Evolutionary conservation across 2,329 filamentous ascomycete species (phyloP).

Genomic region (Beauveria pseudobassiana): DNA sequence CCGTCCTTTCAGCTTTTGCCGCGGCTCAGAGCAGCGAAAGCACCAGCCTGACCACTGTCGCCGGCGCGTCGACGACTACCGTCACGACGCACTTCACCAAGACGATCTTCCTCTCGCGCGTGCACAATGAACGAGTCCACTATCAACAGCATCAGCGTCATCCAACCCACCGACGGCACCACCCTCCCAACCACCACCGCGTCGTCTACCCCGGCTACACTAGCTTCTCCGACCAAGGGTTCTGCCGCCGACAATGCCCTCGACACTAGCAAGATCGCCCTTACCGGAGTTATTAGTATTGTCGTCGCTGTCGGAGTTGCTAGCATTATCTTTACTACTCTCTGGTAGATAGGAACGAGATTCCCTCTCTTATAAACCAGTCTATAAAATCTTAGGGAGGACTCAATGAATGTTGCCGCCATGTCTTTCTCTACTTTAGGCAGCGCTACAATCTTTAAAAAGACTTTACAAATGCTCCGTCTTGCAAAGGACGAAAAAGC

Average conservation of each 20-base stretch:
- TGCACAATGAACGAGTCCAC: constrained; percentile 32
- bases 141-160: constrained; percentile 26
- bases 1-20: constrained; percentile 47
- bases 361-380: neutral
- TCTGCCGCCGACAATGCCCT: constrained; percentile 34
- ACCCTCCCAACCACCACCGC: constrained; percentile 4
- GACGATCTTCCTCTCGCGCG: constrained; percentile 43
- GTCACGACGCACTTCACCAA: constrained; percentile 35
- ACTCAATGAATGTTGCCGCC: neutral
- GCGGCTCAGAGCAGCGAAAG: constrained; percentile 27
- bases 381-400: neutral
- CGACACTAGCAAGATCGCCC: constrained; percentile 35
- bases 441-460: neutral
- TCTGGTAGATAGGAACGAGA: constrained; percentile 3
- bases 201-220: constrained; percentile 20
- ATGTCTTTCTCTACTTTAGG: neutral
- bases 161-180: constrained; percentile 20
- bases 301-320: constrained; percentile 29
- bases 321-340: constrained; percentile 41
- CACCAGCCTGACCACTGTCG: constrained; percentile 22
- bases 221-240: constrained; percentile 18
- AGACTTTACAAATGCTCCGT: neutral
- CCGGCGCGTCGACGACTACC: constrained; percentile 13
- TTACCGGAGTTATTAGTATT: constrained; percentile 22
- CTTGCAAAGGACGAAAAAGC: neutral